Conservation (phyloP, 345 rosid species). For the Isatis tinctoria region DNA sequence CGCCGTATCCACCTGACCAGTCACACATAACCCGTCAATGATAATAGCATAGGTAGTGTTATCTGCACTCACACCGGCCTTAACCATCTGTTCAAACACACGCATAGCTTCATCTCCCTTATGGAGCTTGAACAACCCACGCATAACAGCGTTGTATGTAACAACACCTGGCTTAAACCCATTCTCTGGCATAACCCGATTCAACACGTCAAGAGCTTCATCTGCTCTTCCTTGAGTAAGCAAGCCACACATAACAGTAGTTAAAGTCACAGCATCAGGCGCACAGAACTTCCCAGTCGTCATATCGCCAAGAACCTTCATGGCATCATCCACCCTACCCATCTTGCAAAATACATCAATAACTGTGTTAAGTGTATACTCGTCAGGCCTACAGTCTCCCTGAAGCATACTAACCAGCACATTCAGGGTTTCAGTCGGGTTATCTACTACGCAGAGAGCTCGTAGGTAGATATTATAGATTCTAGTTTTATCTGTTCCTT, state of each 20-base stretch:
- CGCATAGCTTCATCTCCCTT: constrained; percentile 51
- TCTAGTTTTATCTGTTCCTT: constrained; percentile 52
- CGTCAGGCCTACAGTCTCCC: constrained; percentile 62
- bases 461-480: constrained; percentile 68
- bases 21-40: constrained; percentile 53
- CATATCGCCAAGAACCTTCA: constrained; percentile 73
- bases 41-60: constrained; percentile 50
- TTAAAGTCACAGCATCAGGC: constrained; percentile 74
- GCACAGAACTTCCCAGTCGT: constrained; percentile 60
- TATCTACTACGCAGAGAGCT: constrained; percentile 56
- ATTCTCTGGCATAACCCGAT: constrained; percentile 44
- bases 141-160: constrained; percentile 69
- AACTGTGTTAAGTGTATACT: constrained; percentile 73
- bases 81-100: constrained; percentile 48
- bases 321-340: constrained; percentile 65
- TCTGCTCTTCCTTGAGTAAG: constrained; percentile 50
- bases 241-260: constrained; percentile 60
- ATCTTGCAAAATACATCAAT: constrained; percentile 78
- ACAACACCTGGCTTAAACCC: constrained; percentile 55
- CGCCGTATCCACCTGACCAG: constrained; percentile 48
- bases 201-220: constrained; percentile 55
- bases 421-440: constrained; percentile 65
- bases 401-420: constrained; percentile 74
- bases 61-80: constrained; percentile 44
- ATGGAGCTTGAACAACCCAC: constrained; percentile 50